phyloP scores from a whole-genome alignment of 2,329 filamentous ascomycete genomes.

The Magnaporthiopsis rhizophila region DNA sequence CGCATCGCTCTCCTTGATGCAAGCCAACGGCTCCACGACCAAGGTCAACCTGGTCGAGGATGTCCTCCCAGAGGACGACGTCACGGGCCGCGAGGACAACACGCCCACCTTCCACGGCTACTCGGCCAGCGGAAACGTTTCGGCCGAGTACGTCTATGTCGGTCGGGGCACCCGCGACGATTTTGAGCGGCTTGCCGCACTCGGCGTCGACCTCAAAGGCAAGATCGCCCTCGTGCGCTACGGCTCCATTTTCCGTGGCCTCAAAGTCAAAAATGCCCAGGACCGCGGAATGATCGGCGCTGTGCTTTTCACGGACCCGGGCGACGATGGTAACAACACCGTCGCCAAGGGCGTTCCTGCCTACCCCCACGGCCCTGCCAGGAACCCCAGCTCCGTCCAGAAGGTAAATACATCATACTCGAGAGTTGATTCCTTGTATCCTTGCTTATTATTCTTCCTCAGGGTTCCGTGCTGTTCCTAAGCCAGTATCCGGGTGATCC shows the following conservation, averaged over 20 bases:
- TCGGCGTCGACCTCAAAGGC: constrained; percentile 61
- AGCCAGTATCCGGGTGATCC: constrained; percentile 57
- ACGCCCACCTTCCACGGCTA: constrained; percentile 80
- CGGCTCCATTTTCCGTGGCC: constrained; percentile 66
- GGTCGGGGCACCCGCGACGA: constrained; percentile 71
- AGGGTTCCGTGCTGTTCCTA: constrained; percentile 55
- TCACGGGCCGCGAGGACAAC: constrained; percentile 57
- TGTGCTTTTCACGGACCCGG: constrained; percentile 67
- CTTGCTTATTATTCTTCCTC: no score
- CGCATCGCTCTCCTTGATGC: constrained; percentile 37
- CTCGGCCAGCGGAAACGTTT: constrained; percentile 69
- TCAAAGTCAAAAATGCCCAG: constrained; percentile 78
- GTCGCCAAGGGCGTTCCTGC: constrained; percentile 64
- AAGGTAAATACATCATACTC: no score
- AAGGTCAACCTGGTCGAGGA: constrained; percentile 66
- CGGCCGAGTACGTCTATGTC: constrained; percentile 65
- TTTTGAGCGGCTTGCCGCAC: constrained; percentile 60
- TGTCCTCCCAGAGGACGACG: constrained; percentile 64
- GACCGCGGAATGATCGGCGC: constrained; percentile 67
- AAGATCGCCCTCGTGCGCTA: constrained; percentile 77
- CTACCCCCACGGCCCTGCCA: constrained; percentile 67
- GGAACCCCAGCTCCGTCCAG: constrained; percentile 71
- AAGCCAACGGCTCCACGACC: constrained; percentile 38
- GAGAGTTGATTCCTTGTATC: no score
- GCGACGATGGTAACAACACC: constrained; percentile 66